phyloP scores from a whole-genome alignment of 768 basidiomycete species.

The Tylopilus cervinicoccineus region DNA sequence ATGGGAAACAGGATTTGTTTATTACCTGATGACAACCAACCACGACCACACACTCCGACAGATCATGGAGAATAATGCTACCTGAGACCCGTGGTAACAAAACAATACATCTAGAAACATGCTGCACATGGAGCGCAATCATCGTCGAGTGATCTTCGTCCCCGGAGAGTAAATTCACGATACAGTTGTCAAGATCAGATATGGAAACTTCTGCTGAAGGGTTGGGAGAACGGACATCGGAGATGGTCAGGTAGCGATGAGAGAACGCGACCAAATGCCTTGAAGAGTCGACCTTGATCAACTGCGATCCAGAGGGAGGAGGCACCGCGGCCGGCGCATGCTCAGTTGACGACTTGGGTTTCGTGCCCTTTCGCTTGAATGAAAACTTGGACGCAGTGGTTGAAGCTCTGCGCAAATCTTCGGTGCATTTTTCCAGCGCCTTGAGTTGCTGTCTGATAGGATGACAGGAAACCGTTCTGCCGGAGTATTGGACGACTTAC shows the following conservation, averaged over 20 bases:
- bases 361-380: constrained; percentile 52
- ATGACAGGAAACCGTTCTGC: constrained; percentile 10
- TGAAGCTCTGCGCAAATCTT: constrained; percentile 44
- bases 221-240: constrained; percentile 34
- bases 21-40: constrained; percentile 79
- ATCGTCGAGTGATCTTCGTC: constrained; percentile 7
- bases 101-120: constrained; percentile 57
- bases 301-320: background rate
- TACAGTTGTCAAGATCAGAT: constrained; percentile 59
- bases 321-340: background rate
- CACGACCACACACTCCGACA: constrained; percentile 59
- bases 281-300: constrained; percentile 25
- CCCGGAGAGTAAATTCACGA: constrained; percentile 59
- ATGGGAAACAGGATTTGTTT: background rate
- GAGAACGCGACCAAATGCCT: constrained; percentile 43
- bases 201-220: constrained; percentile 51
- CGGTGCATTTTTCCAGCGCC: constrained; percentile 51
- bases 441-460: constrained; percentile 55
- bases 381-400: constrained; percentile 59
- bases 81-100: constrained; percentile 63
- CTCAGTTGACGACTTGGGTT: constrained; percentile 13
- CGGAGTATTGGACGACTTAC: constrained; percentile 38
- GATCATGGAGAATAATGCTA: constrained; percentile 67
- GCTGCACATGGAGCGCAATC: constrained; percentile 37
- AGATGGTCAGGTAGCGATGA: constrained; percentile 41